Percentiles rank a stretch among this genome's conserved stretches.
Conservation (phyloP, 2,329 filamentous ascomycete genomes). For the Magnaporthiopsis rhizophila region DNA sequence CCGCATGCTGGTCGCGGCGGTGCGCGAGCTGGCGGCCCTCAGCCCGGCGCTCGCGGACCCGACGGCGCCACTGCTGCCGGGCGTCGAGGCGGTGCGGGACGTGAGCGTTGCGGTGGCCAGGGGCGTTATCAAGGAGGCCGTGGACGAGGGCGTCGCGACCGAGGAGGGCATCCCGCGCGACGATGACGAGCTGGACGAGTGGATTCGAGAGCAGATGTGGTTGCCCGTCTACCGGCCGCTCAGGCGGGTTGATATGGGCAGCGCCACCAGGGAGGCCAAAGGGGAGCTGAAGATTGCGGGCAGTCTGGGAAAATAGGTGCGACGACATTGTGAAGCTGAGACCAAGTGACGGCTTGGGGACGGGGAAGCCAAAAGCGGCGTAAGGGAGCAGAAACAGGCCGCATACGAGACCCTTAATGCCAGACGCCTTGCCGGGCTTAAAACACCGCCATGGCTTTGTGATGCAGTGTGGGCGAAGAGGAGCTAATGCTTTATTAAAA, state of each 20-base stretch:
- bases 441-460: too few species aligned
- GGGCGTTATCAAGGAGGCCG: conserved; percentile 64
- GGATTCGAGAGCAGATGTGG: conserved; percentile 79
- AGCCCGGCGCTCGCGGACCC: conserved; percentile 61
- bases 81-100: conserved; percentile 63
- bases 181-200: conserved; percentile 52
- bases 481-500: too few species aligned
- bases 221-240: conserved; percentile 59
- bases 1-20: conserved; percentile 74
- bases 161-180: conserved; percentile 57
- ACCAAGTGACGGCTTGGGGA: too few species aligned
- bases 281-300: conserved; percentile 47
- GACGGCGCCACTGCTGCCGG: conserved; percentile 62
- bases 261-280: conserved; percentile 49
- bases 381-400: too few species aligned
- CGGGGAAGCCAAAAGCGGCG: too few species aligned
- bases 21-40: conserved; percentile 61
- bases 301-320: conserved; percentile 18
- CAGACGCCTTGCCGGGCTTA: too few species aligned
- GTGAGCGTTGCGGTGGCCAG: conserved; percentile 73
- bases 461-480: too few species aligned
- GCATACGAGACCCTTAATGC: too few species aligned
- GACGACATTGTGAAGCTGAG: too few species aligned
- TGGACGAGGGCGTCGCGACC: conserved; percentile 60
- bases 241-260: conserved; percentile 42